Percentiles rank a stretch among this genome's conserved stretches.
phyloP scores from a whole-genome alignment of 306 rosid genomes.

The Vigna unguiculata region DNA sequence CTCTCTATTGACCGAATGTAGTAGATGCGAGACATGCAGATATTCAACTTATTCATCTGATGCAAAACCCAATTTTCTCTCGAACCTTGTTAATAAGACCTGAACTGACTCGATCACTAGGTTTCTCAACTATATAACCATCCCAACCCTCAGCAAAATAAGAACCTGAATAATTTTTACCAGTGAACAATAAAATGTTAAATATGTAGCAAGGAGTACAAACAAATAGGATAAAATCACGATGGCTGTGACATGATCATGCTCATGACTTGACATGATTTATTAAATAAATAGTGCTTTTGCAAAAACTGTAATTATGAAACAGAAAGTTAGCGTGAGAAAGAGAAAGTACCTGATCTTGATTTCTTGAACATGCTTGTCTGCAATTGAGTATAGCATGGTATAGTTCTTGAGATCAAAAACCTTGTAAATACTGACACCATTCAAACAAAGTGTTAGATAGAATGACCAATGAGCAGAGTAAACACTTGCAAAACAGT shows the following conservation, averaged over 20 bases:
- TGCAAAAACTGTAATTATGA: background rate
- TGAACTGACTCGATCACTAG: too few species aligned
- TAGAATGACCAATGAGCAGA: slow-evolving; percentile 21
- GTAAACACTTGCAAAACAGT: background rate
- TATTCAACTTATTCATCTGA: too few species aligned
- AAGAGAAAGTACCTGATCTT: slow-evolving; percentile 72
- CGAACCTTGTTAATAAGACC: too few species aligned
- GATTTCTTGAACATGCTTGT: slow-evolving; percentile 86
- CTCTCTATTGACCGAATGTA: too few species aligned
- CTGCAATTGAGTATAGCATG: slow-evolving; percentile 89
- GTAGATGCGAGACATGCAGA: too few species aligned
- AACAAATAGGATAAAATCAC: background rate
- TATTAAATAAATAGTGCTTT: slow-evolving; percentile 6
- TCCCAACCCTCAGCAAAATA: background rate
- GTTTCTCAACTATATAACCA: background rate
- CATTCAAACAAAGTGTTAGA: slow-evolving; percentile 37
- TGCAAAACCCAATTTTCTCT: too few species aligned
- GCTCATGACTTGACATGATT: background rate
- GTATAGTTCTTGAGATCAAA: slow-evolving; percentile 91
- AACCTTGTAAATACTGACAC: slow-evolving; percentile 87
- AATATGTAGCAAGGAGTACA: background rate
- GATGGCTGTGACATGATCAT: background rate
- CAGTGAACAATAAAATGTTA: background rate
- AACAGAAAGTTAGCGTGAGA: slow-evolving; percentile 16
- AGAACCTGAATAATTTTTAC: background rate